phyloP scores from a whole-genome alignment of 768 basidiomycete species.

The Leccinum barrowsii region DNA sequence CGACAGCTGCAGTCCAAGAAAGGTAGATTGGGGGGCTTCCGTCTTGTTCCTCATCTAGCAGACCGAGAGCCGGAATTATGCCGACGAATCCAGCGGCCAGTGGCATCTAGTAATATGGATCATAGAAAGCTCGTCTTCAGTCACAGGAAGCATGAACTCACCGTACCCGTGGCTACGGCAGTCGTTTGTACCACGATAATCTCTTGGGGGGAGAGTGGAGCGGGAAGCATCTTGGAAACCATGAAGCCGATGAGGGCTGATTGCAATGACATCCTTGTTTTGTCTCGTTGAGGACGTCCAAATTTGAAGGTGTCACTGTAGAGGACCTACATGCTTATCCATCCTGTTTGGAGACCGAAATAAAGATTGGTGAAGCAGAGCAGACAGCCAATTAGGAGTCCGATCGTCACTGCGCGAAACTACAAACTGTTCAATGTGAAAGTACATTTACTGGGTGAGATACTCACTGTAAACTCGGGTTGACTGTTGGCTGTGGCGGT shows the following conservation, averaged over 20 bases:
- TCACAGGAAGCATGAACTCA: conserved; percentile 13
- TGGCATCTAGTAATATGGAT: conserved; percentile 57
- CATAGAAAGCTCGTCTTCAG: background rate
- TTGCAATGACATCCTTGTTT: conserved; percentile 86
- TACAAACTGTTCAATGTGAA: conserved; percentile 5
- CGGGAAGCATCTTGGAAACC: conserved; percentile 68
- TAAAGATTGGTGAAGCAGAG: conserved; percentile 92
- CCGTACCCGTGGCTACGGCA: conserved; percentile 87
- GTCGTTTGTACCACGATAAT: conserved; percentile 94
- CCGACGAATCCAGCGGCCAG: conserved; percentile 88
- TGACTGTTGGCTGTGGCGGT: background rate
- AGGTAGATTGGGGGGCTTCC: conserved; percentile 73
- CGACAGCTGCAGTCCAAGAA: conserved; percentile 67
- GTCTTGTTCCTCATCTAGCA: conserved; percentile 73
- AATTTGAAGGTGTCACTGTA: background rate
- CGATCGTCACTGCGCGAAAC: conserved; percentile 64
- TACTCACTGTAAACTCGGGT: conserved; percentile 32
- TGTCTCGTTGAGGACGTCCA: background rate
- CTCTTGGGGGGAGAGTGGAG: conserved; percentile 83
- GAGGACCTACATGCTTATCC: conserved; percentile 74
- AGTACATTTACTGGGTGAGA: background rate
- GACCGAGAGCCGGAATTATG: conserved; percentile 83
- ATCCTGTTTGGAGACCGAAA: conserved; percentile 84
- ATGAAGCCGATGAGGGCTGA: conserved; percentile 91
- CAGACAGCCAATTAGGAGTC: conserved; percentile 79